These are phyloP conservation scores for Dillenia turbinata DNA, from an alignment of 164 flowering plant genomes.

Conservation along the genomic window DNA sequence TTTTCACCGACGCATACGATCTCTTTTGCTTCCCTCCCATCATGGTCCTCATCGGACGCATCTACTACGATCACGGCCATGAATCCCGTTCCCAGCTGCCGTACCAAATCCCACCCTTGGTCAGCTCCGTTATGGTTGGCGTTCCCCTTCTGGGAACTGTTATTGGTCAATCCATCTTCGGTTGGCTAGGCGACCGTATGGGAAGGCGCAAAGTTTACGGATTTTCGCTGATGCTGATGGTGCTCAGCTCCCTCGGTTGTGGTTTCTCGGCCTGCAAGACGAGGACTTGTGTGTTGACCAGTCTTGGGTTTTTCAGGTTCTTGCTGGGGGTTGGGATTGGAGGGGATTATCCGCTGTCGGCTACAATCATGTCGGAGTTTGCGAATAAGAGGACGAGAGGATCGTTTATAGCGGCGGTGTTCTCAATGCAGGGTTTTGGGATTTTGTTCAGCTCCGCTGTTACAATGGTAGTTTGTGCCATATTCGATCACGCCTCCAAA, in stretches of 20 bases:
- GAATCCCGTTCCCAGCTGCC: neutral
- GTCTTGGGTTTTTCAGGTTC: slow-evolving; percentile 25
- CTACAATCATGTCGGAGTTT: slow-evolving; percentile 27
- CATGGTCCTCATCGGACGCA: slow-evolving; percentile 34
- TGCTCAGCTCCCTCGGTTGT: slow-evolving; percentile 33
- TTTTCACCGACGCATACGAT: slow-evolving; percentile 47
- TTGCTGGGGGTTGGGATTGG: slow-evolving; percentile 27
- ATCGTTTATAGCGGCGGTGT: slow-evolving; percentile 25
- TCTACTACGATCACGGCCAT: slow-evolving; percentile 27
- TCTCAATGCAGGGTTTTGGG: slow-evolving; percentile 70
- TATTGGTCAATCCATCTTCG: slow-evolving; percentile 41
- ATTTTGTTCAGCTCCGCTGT: slow-evolving; percentile 46
- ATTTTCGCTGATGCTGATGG: slow-evolving; percentile 28
- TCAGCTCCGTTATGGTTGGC: slow-evolving; percentile 23
- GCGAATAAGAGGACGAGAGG: slow-evolving; percentile 25
- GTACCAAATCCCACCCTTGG: slow-evolving; percentile 12
- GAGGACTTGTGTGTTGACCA: slow-evolving; percentile 24
- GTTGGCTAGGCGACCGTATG: slow-evolving; percentile 38
- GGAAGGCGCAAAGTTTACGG: slow-evolving; percentile 45
- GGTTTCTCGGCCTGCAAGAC: slow-evolving; percentile 42
- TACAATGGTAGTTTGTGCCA: slow-evolving; percentile 35
- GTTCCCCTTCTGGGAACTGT: slow-evolving; percentile 44
- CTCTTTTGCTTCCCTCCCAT: slow-evolving; percentile 53
- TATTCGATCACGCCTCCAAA: slow-evolving; percentile 15
- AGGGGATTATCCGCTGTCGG: slow-evolving; percentile 24